Base-by-base conservation (phyloP, 164 flowering plant genomes). In the Platanus orientalis region DNA sequence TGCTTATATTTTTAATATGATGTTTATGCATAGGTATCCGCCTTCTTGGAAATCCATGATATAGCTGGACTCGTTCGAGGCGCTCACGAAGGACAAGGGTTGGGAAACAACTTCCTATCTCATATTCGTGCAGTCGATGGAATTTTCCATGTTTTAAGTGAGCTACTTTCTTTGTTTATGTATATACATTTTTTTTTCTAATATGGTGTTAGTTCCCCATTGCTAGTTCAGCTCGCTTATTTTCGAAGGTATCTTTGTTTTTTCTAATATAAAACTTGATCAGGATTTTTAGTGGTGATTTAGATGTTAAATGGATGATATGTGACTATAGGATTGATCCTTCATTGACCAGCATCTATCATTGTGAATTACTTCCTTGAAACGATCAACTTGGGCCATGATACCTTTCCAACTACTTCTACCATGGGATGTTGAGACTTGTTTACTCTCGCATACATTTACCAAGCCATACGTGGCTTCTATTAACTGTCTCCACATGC, bases 61-160 rank as follows among this genome's bases (percentile, higher is more conserved):
- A 95, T 95, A 58, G 99, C 99, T 58, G 99, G 99, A 53, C 86
- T 95, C 64, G 97, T 95, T 68, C 81, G 85, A 47, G 99, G 99
- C 57, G 99, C 99, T 62, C 97, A 95, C 72, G 57, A 89, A 82
- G 99, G 99, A 47, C 86, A 88, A 69, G 99, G 99, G 48, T 73
- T 95, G 77, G 99, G 99, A 60, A 95, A 92, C 81, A 89, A 67
- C 67, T 95, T 95, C 81, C 75, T 95, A 47, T 91, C 99, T 58
- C 97, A 95, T 71, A 95, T 95, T 23, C 97, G 99, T 63, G 99
- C 99, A 11, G 97, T 92, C 60, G 99, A 95, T 85, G 99, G 99
- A 58, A 95, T 95, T 66, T 95, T 95, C 68, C 99, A 95, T 78
- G 99, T 95, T 63, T 66, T 89, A 71, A 84, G 99, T 95, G 84